Evolutionary conservation across 139 green algal species (phyloP), one percentile per base, ranked within the genome.

Genomic region (Axilococcus clingmanii): DNA sequence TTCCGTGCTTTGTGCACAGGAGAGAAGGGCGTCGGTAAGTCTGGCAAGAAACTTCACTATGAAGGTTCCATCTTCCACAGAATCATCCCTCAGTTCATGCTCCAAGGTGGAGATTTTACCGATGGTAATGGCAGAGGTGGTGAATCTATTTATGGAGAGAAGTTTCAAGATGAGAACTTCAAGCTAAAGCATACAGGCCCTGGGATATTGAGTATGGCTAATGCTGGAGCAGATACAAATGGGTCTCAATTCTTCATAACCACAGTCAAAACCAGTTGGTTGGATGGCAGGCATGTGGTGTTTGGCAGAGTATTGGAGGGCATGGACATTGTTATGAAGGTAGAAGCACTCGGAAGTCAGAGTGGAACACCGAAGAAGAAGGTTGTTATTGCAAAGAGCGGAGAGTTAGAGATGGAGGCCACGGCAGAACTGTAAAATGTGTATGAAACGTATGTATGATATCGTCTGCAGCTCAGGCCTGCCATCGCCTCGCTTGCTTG

Each of bases 261-360:
- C 25, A 76, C 66, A 8, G 69, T 65, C 22, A 57, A 29, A n/a
- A 57, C 65, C 15, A 27, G 14, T 15, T 61, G 60, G 51, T 36
- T 95, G 41, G 75, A 92, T 54, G 70, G 75, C 27, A 62, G 68
- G 25, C 89, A 97, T 57, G 81, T 93, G 7, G 91, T 98, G 19
- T 98, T 98, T 64, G 91, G 91, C 38, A 85, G 91, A 51, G 85
- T 96, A 0, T 43, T 95, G 11, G 79, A 96, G 48, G 91, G 89
- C 55, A 94, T 96, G 88, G 85, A 96, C 51, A 63, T 97, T 5
- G 86, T 97, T 41, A 74, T 81, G 43, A 85, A 88, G 68, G 69
- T 99, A 27, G 92, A 99, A 74, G 72, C 55, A 0, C 17, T 82
- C 4, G 92, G 92, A 46, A 75, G 49, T 28, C 37, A 55, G 30